Conservation (phyloP, 371 early-diverging fungal genomes). For the Mucor ambiguus region DNA sequence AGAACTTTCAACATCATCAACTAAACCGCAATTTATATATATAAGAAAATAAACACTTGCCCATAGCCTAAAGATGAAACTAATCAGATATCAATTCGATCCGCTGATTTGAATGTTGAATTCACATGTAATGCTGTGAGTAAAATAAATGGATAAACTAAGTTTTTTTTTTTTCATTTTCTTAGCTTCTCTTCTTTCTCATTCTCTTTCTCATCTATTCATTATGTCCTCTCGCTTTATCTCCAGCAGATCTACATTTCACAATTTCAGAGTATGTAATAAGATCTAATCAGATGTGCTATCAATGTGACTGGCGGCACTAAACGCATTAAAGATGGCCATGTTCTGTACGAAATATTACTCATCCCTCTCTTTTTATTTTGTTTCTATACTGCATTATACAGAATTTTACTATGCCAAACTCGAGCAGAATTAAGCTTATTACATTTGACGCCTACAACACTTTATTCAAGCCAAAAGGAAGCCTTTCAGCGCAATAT, state of each 20-base stretch:
- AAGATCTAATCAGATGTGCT: conserved; percentile 2
- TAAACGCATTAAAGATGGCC: not conserved
- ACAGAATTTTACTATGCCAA: conserved; percentile 2
- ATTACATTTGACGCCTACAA: conserved; percentile 53
- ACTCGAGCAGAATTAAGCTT: conserved; percentile 23
- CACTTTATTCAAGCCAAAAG: conserved; percentile 47
- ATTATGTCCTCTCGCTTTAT: conserved; percentile 12
- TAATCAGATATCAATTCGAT: not conserved
- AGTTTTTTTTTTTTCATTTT: not conserved
- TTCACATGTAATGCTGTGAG: conserved; percentile 15
- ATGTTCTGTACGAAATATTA: conserved; percentile 6
- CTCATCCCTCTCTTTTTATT: not conserved
- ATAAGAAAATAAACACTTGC: conserved; percentile 28
- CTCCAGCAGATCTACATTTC: not conserved
- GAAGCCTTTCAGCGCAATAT: conserved; percentile 45
- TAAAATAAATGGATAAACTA: not conserved
- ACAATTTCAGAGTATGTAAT: not conserved
- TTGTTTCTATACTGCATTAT: not conserved
- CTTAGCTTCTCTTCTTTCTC: not conserved
- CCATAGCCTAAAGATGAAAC: not conserved
- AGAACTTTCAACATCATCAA: conserved; percentile 47
- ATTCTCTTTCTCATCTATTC: not conserved
- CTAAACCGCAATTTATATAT: conserved; percentile 70
- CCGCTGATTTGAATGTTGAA: conserved; percentile 16
- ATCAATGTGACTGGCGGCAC: no score